Base-by-base conservation (phyloP, 768 basidiomycete genomes). In the Suillus weaverae region DNA sequence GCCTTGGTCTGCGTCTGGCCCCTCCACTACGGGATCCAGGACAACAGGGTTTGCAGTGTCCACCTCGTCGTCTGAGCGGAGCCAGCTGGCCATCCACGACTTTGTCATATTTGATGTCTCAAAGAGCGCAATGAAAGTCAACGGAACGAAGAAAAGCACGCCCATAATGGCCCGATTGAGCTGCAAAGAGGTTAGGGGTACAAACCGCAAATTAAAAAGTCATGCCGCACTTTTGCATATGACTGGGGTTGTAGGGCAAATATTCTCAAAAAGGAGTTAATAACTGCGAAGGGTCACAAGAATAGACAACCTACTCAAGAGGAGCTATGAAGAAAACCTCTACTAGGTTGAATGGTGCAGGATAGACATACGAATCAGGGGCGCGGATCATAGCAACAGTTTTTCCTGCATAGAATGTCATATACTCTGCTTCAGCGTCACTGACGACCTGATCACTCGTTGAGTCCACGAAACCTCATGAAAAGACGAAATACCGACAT, bases 271-370 rank as follows among this genome's bases (percentile, higher is more conserved):
- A 51, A 22, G 32, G 44, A 59, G 68, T 55, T 14, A 46, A 54
- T 66, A 63, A 60, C 26, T 62, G 48, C 10, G 14, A 54, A 44
- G 18, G 43, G 51, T 11, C 53, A 50, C 20, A 55, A 3, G 3
- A 46, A 11, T 26, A 55, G 50, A 13, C 9, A 32, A 81, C 91
- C 71, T 70, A 97, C 94, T 97, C 95, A 59, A 94, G 81, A 20
- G 96, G 96, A 2, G 88, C 92, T 64, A 97, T 80, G 35, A 97
- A 78, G 72, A 94, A 74, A 1, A 82, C 79, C 77, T 98, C 96
- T 66, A 96, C 78, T 33, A 97, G 79, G 74, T 97, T 97, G 82
- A 97, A 96, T 1, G 96, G 96, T 0, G 95, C 92, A 38, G 94
- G 94, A 74, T 95, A 96, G 59, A 94, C 80, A 70, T 71, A 83